Conservation (phyloP, 2,329 filamentous ascomycete genomes). For the Dryadomyces quercivorus region DNA sequence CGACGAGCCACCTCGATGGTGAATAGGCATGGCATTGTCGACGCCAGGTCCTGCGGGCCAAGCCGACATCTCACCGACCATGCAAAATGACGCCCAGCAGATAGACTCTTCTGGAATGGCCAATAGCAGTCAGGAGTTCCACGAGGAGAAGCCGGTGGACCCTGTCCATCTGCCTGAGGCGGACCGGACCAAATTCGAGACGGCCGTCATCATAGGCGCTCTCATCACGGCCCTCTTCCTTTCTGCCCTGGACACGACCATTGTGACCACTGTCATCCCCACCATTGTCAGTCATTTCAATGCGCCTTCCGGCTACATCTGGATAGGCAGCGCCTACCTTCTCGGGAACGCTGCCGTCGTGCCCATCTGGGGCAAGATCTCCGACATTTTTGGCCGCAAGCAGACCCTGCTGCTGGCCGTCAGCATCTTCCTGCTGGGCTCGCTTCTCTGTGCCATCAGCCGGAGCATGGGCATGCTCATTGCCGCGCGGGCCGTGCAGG, state of each 20-base stretch:
- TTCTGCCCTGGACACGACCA: constrained; percentile 43
- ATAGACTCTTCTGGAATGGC: neutral
- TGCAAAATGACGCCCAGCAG: neutral
- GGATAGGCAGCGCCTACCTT: constrained; percentile 64
- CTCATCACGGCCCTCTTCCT: constrained; percentile 27
- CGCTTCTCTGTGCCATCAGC: constrained; percentile 37
- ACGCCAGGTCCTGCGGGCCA: neutral
- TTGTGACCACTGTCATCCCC: constrained; percentile 54
- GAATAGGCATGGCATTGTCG: neutral
- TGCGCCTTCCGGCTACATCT: constrained; percentile 58
- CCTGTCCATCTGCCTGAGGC: neutral
- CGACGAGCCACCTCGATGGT: neutral
- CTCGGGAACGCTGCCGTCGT: constrained; percentile 54
- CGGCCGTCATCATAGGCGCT: neutral
- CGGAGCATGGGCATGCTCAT: constrained; percentile 38
- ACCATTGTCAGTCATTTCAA: constrained; percentile 50
- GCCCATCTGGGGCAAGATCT: constrained; percentile 55
- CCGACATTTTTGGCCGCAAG: constrained; percentile 47
- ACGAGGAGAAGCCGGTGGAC: neutral
- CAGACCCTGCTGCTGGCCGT: constrained; percentile 36
- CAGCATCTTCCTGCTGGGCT: constrained; percentile 39
- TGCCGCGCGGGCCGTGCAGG: constrained; percentile 41
- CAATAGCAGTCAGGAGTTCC: neutral
- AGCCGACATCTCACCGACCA: neutral
- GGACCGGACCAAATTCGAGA: neutral